Conservation (phyloP, 2,329 filamentous ascomycete genomes). For the Lachnellula cervina region DNA sequence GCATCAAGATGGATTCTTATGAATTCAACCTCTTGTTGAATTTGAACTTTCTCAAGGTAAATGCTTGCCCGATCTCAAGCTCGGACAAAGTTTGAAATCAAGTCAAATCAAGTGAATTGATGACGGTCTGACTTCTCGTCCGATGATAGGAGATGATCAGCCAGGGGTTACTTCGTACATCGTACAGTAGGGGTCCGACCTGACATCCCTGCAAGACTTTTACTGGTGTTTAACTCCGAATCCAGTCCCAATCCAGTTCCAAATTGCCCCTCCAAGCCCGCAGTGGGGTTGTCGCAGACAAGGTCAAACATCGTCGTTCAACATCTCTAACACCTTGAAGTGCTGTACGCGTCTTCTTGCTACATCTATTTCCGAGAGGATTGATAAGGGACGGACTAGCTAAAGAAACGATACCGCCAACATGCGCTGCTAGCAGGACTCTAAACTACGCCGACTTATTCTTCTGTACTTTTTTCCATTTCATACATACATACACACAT, state of each 20-base stretch:
- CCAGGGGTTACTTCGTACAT: neutral
- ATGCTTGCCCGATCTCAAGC: neutral
- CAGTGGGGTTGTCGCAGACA: neutral
- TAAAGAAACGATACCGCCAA: neutral
- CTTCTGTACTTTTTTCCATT: neutral
- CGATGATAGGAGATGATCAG: neutral
- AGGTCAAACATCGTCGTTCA: neutral
- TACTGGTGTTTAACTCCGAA: neutral
- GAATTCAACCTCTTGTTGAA: no score
- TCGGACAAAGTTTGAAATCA: neutral
- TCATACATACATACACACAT: neutral
- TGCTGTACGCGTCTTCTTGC: neutral
- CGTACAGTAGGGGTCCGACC: neutral
- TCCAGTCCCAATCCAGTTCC: neutral
- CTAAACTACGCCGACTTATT: neutral
- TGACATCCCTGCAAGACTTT: neutral
- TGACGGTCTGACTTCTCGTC: neutral
- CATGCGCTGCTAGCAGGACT: neutral
- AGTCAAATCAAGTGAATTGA: neutral
- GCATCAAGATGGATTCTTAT: constrained; percentile 1
- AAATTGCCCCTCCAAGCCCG: neutral
- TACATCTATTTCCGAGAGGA: neutral
- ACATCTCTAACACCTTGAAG: neutral
- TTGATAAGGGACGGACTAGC: no score
- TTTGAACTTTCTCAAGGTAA: neutral